Evolutionary conservation across 345 rosid genomes (phyloP), one percentile per base, ranked within the genome.

Genomic region (Microcos paniculata): DNA sequence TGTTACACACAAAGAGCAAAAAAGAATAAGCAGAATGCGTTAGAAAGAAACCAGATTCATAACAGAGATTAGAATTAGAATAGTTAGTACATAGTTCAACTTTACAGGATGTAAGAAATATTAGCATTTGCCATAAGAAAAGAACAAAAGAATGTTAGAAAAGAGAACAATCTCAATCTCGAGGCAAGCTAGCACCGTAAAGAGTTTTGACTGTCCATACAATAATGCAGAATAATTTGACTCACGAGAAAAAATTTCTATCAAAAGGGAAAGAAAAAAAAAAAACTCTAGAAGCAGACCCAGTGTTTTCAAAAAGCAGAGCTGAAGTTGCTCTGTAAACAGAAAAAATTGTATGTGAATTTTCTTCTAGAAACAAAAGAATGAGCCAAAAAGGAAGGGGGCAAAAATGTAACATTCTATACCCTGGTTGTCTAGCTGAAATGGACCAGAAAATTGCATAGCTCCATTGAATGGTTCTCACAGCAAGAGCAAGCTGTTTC

Each of bases 401-500:
- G 57, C 43, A 51, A 68, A 73, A 58, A 6, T 43, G 33, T 73
- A 76, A 26, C n/a, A 42, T 53, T 49, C 8, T 11, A 70, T 90
- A 96, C 99, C 97, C 97, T 72, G 88, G 94, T 62, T 92, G 92
- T 73, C 80, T 76, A 62, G 90, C 71, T 64, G 99, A 91, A 78
- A 82, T 77, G 75, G 98, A 90, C 99, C 99, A 96, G 80, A 92
- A 94, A 70, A 94, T 91, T 80, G 90, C 97, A 76, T 91, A 94
- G 84, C 97, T 91, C 98, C 98, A 94, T 52, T 91, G 97, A 71
- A 89, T 88, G 78, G 81, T 92, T 72, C 91, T 87, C 69, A 92
- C 94, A 67, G 97, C 92, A 82, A 91, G 85, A 72, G 97, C 93
- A 59, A 94, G 94, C 72, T 85, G 91, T 83, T 86, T 82, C 94